These are phyloP conservation scores for Graphium sp. DNA, from an alignment of 2,329 filamentous ascomycete genomes.

Conservation along the genomic window DNA sequence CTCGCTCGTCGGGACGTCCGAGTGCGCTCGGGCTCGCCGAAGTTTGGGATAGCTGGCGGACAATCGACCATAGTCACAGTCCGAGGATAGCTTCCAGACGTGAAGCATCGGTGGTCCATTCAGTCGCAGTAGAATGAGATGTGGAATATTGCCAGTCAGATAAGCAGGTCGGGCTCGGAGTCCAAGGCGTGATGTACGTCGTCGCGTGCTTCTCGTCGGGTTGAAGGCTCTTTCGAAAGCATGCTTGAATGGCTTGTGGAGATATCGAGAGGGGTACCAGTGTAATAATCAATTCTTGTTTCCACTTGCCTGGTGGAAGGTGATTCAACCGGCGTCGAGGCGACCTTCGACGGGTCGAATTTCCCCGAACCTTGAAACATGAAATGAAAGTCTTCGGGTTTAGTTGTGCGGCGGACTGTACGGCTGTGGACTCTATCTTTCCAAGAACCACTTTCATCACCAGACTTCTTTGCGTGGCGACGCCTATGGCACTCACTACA, in stretches of 20 bases:
- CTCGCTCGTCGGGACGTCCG: not conserved
- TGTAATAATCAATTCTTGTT: not conserved
- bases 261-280: not conserved
- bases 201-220: not conserved
- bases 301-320: not conserved
- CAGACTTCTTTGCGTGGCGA: no score
- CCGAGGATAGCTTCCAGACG: conserved; percentile 8
- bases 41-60: not conserved
- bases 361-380: no score
- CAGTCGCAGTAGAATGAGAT: conserved; percentile 1
- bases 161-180: conserved; percentile 5
- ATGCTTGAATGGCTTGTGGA: not conserved
- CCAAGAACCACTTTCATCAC: no score
- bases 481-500: no score
- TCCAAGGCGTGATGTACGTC: not conserved
- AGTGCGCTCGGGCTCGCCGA: not conserved
- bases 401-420: not conserved
- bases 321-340: not conserved
- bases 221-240: not conserved
- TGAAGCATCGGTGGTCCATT: conserved; percentile 6
- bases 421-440: no score
- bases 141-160: conserved; percentile 4
- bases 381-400: not conserved
- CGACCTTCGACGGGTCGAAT: not conserved
- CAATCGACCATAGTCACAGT: conserved; percentile 7